Percentiles rank a stretch among this genome's conserved stretches.
Evolutionary conservation across 768 basidiomycete genomes (phyloP).

Genomic region (Cystofilobasidium bisporidii): DNA sequence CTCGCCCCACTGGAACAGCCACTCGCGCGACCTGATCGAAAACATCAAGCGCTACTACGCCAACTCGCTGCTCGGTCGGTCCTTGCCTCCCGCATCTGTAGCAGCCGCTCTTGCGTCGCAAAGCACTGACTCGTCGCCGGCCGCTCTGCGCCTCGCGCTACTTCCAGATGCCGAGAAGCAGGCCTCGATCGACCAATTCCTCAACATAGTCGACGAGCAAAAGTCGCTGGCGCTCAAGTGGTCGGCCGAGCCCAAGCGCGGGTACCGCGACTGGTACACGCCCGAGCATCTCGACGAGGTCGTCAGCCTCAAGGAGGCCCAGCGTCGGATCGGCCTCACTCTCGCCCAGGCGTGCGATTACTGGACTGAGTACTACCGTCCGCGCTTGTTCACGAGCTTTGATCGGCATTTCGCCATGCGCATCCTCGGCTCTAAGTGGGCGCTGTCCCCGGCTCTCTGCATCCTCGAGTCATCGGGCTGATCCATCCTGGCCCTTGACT

Average conservation of each 20-base stretch:
- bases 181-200: conserved; percentile 91
- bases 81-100: too few species aligned
- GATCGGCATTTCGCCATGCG: conserved; percentile 67
- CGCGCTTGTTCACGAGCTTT: conserved; percentile 68
- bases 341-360: conserved; percentile 46
- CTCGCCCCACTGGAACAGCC: conserved; percentile 95
- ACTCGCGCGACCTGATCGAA: conserved; percentile 72
- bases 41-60: conserved; percentile 79
- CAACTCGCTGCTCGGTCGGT: conserved; percentile 73
- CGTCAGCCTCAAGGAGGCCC: conserved; percentile 49
- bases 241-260: conserved; percentile 49
- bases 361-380: conserved; percentile 83
- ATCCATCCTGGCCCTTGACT: not conserved
- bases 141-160: too few species aligned
- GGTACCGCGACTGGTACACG: conserved; percentile 79
- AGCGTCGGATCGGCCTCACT: conserved; percentile 36
- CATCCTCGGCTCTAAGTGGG: conserved; percentile 35
- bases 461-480: too few species aligned
- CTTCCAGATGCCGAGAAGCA: conserved; percentile 86
- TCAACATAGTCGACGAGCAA: conserved; percentile 50
- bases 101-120: too few species aligned
- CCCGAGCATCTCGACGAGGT: conserved; percentile 42
- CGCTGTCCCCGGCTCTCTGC: too few species aligned
- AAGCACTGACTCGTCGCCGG: too few species aligned
- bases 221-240: conserved; percentile 34